A percentile compares a stretch with the other conserved stretches of the same genome.
phyloP scores from a whole-genome alignment of 2,329 filamentous ascomycete species.

The Grosmannia huntii region DNA sequence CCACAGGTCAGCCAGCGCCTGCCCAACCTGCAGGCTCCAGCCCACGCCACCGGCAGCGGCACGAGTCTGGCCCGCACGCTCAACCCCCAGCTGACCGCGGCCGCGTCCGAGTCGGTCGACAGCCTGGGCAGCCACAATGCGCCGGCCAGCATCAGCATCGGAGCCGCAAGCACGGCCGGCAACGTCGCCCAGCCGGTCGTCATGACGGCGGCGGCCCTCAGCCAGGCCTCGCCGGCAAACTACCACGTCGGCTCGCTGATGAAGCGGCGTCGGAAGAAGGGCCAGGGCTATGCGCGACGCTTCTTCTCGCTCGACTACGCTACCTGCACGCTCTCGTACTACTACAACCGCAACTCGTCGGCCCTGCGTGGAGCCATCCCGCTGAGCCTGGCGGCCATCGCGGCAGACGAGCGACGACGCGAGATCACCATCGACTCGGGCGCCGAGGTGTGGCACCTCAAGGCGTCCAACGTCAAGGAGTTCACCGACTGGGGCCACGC shows the following conservation, averaged over 20 bases:
- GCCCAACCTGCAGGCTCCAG: conserved; percentile 36
- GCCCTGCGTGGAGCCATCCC: conserved; percentile 87
- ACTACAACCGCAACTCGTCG: conserved; percentile 86
- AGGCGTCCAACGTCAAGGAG: conserved; percentile 68
- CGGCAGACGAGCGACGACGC: conserved; percentile 72
- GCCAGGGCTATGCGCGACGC: conserved; percentile 81
- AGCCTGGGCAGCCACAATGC: conserved; percentile 43
- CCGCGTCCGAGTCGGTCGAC: conserved; percentile 42
- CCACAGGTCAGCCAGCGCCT: conserved; percentile 64
- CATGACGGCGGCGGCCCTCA: neutral
- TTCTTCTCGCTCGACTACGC: conserved; percentile 96
- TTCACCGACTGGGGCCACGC: conserved; percentile 81
- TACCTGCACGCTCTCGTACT: conserved; percentile 90
- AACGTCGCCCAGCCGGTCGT: neutral
- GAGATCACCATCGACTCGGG: conserved; percentile 97
- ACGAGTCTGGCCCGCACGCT: conserved; percentile 39
- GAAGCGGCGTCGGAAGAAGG: conserved; percentile 85
- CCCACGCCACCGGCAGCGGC: conserved; percentile 27
- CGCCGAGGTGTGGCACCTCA: conserved; percentile 91
- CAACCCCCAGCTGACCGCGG: conserved; percentile 20
- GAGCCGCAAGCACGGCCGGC: neutral
- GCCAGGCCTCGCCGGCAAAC: conserved; percentile 26
- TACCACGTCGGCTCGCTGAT: conserved; percentile 77
- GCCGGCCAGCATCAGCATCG: conserved; percentile 24
- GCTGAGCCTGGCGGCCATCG: conserved; percentile 78